Conservation (phyloP, 345 rosid genomes). For the Tarenaya hassleriana region DNA sequence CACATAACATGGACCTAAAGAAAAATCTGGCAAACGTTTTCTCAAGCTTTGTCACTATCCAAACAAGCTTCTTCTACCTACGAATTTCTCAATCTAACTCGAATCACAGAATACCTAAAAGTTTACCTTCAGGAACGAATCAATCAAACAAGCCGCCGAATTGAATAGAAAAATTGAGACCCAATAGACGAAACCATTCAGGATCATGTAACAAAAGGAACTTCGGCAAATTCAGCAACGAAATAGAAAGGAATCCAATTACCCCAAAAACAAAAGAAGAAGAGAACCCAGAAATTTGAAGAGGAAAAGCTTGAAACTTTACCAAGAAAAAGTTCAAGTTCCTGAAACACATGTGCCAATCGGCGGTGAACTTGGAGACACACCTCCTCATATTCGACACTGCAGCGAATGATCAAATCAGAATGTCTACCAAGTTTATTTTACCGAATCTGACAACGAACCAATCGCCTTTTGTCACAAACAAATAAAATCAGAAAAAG, state of each 20-base stretch:
- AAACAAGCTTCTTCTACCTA: no score
- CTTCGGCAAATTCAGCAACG: neutral
- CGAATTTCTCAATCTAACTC: neutral
- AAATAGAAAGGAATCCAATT: neutral
- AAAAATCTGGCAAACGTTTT: no score
- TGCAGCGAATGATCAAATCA: constrained; percentile 15
- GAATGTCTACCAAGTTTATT: neutral
- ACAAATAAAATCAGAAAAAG: neutral
- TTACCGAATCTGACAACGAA: no score
- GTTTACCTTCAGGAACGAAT: neutral
- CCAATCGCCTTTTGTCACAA: no score
- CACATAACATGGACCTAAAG: no score
- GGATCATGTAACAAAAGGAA: neutral
- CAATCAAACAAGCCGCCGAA: constrained; percentile 7
- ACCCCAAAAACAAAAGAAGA: neutral
- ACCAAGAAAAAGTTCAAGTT: constrained; percentile 25
- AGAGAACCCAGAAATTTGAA: neutral
- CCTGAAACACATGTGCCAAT: constrained; percentile 26
- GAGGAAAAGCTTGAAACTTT: neutral
- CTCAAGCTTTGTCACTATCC: no score
- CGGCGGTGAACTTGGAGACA: constrained; percentile 22
- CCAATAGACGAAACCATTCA: neutral
- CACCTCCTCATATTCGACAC: constrained; percentile 32
- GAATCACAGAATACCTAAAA: neutral
- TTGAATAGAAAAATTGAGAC: constrained; percentile 12